Base-by-base conservation (phyloP, 2,329 filamentous ascomycete species). In the Fusarium nelsonii region DNA sequence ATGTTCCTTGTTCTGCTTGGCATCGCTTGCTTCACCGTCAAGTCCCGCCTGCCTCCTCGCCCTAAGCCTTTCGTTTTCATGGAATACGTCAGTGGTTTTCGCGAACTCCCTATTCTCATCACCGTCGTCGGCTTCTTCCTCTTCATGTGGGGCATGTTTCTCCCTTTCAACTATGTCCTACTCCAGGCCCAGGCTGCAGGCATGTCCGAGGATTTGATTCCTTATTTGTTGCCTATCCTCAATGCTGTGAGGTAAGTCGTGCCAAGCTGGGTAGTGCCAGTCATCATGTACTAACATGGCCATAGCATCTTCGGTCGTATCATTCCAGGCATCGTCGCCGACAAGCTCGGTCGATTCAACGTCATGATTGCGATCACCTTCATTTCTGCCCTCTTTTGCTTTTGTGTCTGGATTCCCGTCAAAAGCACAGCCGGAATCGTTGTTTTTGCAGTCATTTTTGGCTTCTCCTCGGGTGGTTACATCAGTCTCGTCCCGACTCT, bases 401-500 rank as follows among this genome's bases (percentile, higher is more conserved):
- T 85, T 2, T 81, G 75, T 30, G 76, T 91, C 32, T 85, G 84
- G 84, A 79, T 84, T 6, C 81, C 82, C 3, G 83, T 80, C 52
- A 80, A 79, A 4, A 81, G 81, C 37, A 85, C 88, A 11, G 84
- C 84, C 0, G 84, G 86, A 2, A 86, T 90, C 60, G 84, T 92
- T 50, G 82, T 88, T 36, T 93, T 92, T 76, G 84, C 86, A 14
- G 82, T 85, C n/a, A 78, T 92, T 8, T 93, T 91, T 69, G 91
- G 91, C 18, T 92, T 93, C 75, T 84, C 84, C 15, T 90, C 87
- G 0, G 91, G 91, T 14, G 87, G 87, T 4, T 91, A 89, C 71
- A 86, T 91, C 36, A 87, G 87, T 0, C 80, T 93, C 18, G 82
- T 83, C 0, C 89, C 91, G 0, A 85, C 90, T 0, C 80, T 91